phyloP scores from a whole-genome alignment of 148 eudicot genomes.

The Rhododendron molle region DNA sequence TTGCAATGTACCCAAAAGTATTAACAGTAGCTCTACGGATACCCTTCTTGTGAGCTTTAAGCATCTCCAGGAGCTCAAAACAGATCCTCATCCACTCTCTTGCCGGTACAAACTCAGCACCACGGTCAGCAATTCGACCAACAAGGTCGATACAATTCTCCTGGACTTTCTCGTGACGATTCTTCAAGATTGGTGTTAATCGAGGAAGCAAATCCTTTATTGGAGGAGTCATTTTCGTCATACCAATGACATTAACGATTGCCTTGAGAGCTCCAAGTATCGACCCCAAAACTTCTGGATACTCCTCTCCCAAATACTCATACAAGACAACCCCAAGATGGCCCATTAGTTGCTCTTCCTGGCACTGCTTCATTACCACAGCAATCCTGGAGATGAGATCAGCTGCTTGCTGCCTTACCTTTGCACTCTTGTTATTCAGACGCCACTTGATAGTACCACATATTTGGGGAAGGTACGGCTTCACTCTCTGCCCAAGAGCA shows the following conservation, averaged over 20 bases:
- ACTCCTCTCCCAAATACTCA: slow-evolving; percentile 92
- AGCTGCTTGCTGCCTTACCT: slow-evolving; percentile 96
- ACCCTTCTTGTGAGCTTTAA: slow-evolving; percentile 94
- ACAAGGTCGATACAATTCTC: slow-evolving; percentile 97
- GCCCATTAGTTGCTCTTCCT: slow-evolving; percentile 97
- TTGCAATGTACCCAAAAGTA: slow-evolving; percentile 93
- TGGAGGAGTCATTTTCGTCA: slow-evolving; percentile 99
- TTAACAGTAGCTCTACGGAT: slow-evolving; percentile 92
- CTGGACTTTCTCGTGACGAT: slow-evolving; percentile 94
- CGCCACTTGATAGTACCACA: slow-evolving; percentile 99
- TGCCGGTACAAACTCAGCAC: slow-evolving; percentile 95
- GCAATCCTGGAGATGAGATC: slow-evolving; percentile 93
- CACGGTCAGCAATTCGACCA: slow-evolving; percentile 93
- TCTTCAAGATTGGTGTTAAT: slow-evolving; percentile 82
- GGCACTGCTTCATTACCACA: slow-evolving; percentile 96
- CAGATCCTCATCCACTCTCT: slow-evolving; percentile 98
- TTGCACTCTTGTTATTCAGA: slow-evolving; percentile 94
- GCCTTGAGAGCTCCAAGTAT: slow-evolving; percentile 91
- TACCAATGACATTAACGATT: slow-evolving; percentile 92
- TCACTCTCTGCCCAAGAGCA: slow-evolving; percentile 88
- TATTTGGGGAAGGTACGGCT: slow-evolving; percentile 93
- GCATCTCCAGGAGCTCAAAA: slow-evolving; percentile 97
- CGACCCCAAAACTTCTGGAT: slow-evolving; percentile 94
- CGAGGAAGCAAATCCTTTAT: slow-evolving; percentile 92
- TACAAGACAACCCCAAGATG: slow-evolving; percentile 95